Base-by-base conservation (phyloP, 2,329 filamentous ascomycete genomes). In the Lasiodiplodia sp. region DNA sequence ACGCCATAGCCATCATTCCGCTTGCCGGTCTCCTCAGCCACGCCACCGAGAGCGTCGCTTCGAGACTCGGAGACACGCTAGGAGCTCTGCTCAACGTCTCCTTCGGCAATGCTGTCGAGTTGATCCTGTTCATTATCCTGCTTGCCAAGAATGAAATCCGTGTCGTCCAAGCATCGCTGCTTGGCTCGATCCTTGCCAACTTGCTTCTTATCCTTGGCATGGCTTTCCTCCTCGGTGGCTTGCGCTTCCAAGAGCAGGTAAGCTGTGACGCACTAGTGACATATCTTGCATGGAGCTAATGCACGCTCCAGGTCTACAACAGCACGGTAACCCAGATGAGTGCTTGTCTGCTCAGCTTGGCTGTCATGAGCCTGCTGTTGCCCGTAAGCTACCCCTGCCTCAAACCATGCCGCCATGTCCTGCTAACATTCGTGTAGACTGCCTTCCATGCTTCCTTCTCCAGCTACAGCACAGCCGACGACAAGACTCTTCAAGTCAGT, bases 281-380 rank as follows among this genome's bases (percentile, higher is more conserved):
- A 11, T 21, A 28, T 40, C 3, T 31, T 47, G 12, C 38, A 60
- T 25, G 49, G 23, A 56, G 68, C 73, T 75, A 70, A 76, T 68
- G 44, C 11, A 31, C 8, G 47, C 38, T 12, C 0, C 66, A 92
- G 88, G 90, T 97, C 71, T 97, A 97, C 82, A 97, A 97, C 82
- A 96, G 90, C 81, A 97, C 93, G 25, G 93, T 97, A 69, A 97
- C 94, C 0, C 94, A 97, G 79, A 97, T 97, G 93, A 97, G 93
- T 78, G 94, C 94, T 64, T 97, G 93, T 82, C 85, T 97, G 73
- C 87, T 97, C 73, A 96, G 93, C 83, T 81, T 97, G 79, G 94
- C 92, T 76, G 94, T 97, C 70, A 94, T 93, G 81, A 97, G 94
- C 83, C 84, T 97, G 25, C 87, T 97, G 31, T 82, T 97, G 14